A percentile compares a stretch with the other conserved stretches of the same genome.
phyloP scores from a whole-genome alignment of 106 monocot species.

The Dioscorea dumetorum region DNA sequence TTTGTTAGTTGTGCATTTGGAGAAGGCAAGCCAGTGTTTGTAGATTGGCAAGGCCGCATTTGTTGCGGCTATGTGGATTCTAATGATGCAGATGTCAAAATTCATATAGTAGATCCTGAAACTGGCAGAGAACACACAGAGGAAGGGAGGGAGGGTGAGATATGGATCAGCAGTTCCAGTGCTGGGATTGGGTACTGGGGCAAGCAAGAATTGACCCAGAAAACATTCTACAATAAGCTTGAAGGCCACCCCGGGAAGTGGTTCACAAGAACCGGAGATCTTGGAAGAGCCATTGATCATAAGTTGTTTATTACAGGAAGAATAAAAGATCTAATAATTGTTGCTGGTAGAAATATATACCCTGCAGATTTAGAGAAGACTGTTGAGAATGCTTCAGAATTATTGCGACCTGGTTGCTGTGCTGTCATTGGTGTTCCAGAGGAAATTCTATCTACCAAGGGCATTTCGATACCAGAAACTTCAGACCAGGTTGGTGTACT shows the following conservation, averaged over 20 bases:
- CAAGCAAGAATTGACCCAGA: slow-evolving; percentile 31
- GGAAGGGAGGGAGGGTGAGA: slow-evolving; percentile 45
- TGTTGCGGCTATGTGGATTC: slow-evolving; percentile 38
- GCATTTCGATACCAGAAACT: slow-evolving; percentile 25
- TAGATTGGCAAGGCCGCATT: slow-evolving; percentile 52
- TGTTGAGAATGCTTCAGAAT: slow-evolving; percentile 32
- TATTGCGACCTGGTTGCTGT: slow-evolving; percentile 43
- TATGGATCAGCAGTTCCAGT: slow-evolving; percentile 53
- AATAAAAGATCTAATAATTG: slow-evolving; percentile 55
- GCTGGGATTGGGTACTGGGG: slow-evolving; percentile 54
- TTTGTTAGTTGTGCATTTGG: slow-evolving; percentile 50
- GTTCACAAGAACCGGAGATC: slow-evolving; percentile 46
- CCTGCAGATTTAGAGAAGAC: slow-evolving; percentile 51
- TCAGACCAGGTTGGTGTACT: slow-evolving; percentile 49
- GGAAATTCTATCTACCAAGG: slow-evolving; percentile 30
- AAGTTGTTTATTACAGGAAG: slow-evolving; percentile 53
- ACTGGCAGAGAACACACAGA: slow-evolving; percentile 21
- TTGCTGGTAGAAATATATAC: slow-evolving; percentile 50
- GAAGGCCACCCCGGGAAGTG: slow-evolving; percentile 17
- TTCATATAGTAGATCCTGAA: slow-evolving; percentile 37
- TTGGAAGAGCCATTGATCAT: slow-evolving; percentile 41
- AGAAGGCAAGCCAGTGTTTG: slow-evolving; percentile 31
- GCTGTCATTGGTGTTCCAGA: slow-evolving; percentile 53
- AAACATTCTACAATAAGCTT: slow-evolving; percentile 35
- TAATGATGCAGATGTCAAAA: slow-evolving; percentile 17